Base-by-base conservation (phyloP, 768 basidiomycete species). In the Tephrocybe sp. region DNA sequence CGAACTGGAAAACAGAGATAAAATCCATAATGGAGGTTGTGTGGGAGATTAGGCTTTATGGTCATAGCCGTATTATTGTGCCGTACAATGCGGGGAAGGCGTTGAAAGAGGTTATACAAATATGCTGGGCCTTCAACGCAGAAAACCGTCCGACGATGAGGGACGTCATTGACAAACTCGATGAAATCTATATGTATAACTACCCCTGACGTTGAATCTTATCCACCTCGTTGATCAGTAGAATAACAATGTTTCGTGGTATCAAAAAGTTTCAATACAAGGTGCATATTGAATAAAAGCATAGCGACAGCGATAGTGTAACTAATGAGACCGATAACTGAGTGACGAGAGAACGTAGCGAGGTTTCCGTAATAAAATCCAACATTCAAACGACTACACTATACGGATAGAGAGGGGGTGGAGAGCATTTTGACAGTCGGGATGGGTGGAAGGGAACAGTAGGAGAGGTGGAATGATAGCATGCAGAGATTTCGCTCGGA, bases 291-390 rank as follows among this genome's bases (percentile, higher is more conserved):
- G 22, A 44, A 42, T 38, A 22, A 39, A 45, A 38, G 39, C 31
- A 46, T 24, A 45, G 49, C 21, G 36, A 57, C 22, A 33, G 44
- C 38, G 37, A 53, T 18, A 43, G 47, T 22, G 42, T 50, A 25
- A 18, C 39, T 30, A 43, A 45, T 30, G 42, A 52, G 16, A 5
- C 41, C 22, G 37, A 45, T 48, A 53, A 46, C 49, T 23, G 47
- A 23, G 34, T 49, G 44, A 29, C 21, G 31, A 27, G 24, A 42
- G 39, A 13, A 37, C 42, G n/a, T 31, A 58, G 41, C 34, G 40
- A 41, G 52, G 45, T 56, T 51, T 54, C 50, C 55, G 47, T 31
- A 54, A 25, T 45, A 44, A 51, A 36, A 44, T 47, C 44, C 50
- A 15, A n/a, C 8, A 15, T 38, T 38, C 16, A 5, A 21, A 38